A percentile compares a stretch with the other conserved stretches of the same genome.
These are phyloP conservation scores for Cladosporium cucumerinum DNA, from an alignment of 2,329 filamentous ascomycete genomes.

Conservation along the genomic window DNA sequence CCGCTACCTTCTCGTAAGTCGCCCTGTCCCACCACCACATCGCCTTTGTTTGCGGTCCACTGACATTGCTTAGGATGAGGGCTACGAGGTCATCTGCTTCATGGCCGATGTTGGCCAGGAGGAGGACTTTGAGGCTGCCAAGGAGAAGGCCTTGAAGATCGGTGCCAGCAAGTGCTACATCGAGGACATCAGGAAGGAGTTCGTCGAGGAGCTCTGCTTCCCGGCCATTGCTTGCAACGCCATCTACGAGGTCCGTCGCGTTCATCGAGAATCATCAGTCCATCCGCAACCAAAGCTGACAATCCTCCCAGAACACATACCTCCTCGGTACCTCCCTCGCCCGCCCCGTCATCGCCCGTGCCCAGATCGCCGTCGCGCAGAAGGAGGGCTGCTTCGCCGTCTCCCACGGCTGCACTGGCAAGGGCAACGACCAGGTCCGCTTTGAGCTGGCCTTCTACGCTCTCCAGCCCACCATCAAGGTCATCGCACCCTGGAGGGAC, in stretches of 20 bases:
- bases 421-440: constrained; percentile 64
- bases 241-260: constrained; percentile 42
- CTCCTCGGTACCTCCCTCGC: constrained; percentile 58
- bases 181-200: constrained; percentile 63
- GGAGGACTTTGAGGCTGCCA: constrained; percentile 71
- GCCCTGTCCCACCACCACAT: background rate
- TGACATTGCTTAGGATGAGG: constrained; percentile 43
- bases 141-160: constrained; percentile 68
- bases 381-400: constrained; percentile 55
- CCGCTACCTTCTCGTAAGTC: constrained; percentile 39
- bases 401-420: constrained; percentile 57
- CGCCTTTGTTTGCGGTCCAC: constrained; percentile 14
- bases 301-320: constrained; percentile 51
- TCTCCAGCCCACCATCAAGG: constrained; percentile 62
- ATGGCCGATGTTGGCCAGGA: constrained; percentile 61
- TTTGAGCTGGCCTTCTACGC: constrained; percentile 63
- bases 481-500: constrained; percentile 72
- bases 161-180: constrained; percentile 64
- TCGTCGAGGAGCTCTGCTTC: constrained; percentile 78
- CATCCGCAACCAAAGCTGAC: background rate
- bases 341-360: constrained; percentile 66
- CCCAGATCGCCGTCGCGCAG: constrained; percentile 62
- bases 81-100: constrained; percentile 63
- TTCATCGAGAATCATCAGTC: background rate
- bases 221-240: constrained; percentile 70